Percentiles rank a stretch among this genome's conserved stretches.
Conservation (phyloP, 2,329 filamentous ascomycete genomes). For the Hypoxylon rubiginosum region DNA sequence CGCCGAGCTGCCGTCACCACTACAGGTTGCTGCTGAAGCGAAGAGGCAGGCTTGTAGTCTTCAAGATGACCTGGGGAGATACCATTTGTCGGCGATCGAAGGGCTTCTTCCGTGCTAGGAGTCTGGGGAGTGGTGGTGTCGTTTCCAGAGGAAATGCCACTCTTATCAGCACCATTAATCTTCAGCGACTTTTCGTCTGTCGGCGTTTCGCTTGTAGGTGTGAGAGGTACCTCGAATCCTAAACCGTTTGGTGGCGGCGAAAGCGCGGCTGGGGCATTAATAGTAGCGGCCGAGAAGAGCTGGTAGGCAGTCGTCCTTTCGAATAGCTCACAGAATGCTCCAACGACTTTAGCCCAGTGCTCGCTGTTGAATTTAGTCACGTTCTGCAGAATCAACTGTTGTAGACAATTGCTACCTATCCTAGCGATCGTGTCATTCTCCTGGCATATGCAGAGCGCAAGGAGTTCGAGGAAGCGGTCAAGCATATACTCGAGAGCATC, state of each 20-base stretch:
- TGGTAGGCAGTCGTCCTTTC: slow-evolving; percentile 94
- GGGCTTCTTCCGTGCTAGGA: slow-evolving; percentile 40
- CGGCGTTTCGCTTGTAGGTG: slow-evolving; percentile 55
- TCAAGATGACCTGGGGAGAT: slow-evolving; percentile 72
- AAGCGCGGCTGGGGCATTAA: slow-evolving; percentile 66
- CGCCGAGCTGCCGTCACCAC: slow-evolving; percentile 93
- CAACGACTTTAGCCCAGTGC: slow-evolving; percentile 96
- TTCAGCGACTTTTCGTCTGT: slow-evolving; percentile 70
- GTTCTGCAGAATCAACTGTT: slow-evolving; percentile 96
- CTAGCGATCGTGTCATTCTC: slow-evolving; percentile 98
- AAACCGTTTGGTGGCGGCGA: slow-evolving; percentile 67
- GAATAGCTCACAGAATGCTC: slow-evolving; percentile 95
- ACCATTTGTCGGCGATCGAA: slow-evolving; percentile 41
- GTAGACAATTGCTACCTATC: slow-evolving; percentile 97
- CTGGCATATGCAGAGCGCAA: slow-evolving; percentile 97
- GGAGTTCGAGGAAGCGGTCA: slow-evolving; percentile 92
- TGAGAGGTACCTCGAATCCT: slow-evolving; percentile 62
- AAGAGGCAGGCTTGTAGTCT: slow-evolving; percentile 85
- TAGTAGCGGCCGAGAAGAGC: slow-evolving; percentile 85
- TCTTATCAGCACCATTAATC: slow-evolving; percentile 68
- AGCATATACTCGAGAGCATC: slow-evolving; percentile 97
- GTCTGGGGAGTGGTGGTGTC: slow-evolving; percentile 49
- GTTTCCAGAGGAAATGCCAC: slow-evolving; percentile 52
- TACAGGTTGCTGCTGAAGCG: slow-evolving; percentile 86
- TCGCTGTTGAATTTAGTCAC: slow-evolving; percentile 88